Evolutionary conservation across 169 alveolate species (phyloP).

Genomic region (Cryptosporidium ubiquitum): DNA sequence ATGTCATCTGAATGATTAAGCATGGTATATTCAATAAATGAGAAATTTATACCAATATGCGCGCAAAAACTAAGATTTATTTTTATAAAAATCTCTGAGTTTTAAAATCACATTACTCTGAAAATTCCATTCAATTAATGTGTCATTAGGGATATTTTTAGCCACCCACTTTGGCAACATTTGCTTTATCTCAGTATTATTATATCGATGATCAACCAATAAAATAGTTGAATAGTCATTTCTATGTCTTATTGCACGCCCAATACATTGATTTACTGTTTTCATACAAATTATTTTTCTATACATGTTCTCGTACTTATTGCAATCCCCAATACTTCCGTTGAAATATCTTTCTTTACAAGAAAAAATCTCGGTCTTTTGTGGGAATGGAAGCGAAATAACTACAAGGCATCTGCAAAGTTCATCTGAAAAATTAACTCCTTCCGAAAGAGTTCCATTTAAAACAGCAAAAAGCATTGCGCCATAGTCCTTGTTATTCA

Average conservation of each 20-base stretch:
- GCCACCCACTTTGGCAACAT: constrained; percentile 80
- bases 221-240: constrained; percentile 93
- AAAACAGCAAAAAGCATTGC: constrained; percentile 92
- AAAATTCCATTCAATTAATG: constrained; percentile 27
- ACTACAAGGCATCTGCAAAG: constrained; percentile 93
- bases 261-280: constrained; percentile 95
- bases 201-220: constrained; percentile 90
- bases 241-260: constrained; percentile 96
- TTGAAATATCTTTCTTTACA: constrained; percentile 71
- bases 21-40: background rate
- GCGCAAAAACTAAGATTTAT: background rate
- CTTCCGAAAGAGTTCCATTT: constrained; percentile 95
- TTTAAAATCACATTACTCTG: background rate
- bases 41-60: background rate
- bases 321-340: background rate
- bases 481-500: constrained; percentile 77
- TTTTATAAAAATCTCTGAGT: constrained; percentile 28
- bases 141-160: constrained; percentile 35
- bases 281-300: constrained; percentile 89
- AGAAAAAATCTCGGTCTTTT: constrained; percentile 75
- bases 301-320: constrained; percentile 74
- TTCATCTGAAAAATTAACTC: constrained; percentile 95
- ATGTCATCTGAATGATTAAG: background rate
- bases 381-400: constrained; percentile 95
- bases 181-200: constrained; percentile 54